A percentile compares a stretch with the other conserved stretches of the same genome.
phyloP scores from a whole-genome alignment of 805 yeast genomes.

The Candida pini region DNA sequence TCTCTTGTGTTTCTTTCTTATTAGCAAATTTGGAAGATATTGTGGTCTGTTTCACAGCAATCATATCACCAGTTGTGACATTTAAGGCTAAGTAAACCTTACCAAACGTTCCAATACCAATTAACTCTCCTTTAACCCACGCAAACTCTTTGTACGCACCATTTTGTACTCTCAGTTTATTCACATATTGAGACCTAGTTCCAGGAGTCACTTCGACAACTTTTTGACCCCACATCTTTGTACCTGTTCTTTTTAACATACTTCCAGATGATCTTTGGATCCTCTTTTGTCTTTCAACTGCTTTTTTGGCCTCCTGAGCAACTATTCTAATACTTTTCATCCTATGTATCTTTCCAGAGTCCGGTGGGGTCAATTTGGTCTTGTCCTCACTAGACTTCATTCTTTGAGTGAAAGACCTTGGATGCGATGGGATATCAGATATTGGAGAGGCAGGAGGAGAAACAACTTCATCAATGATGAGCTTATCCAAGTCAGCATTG shows the following conservation, averaged over 20 bases:
- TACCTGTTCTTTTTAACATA: conserved; percentile 66
- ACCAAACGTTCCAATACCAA: conserved; percentile 96
- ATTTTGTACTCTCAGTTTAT: conserved; percentile 55
- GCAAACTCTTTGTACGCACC: conserved; percentile 83
- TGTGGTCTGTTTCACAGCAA: conserved; percentile 94
- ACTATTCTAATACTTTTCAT: conserved; percentile 91
- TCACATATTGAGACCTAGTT: conserved; percentile 54
- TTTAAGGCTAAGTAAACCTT: conserved; percentile 87
- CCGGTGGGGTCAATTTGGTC: conserved; percentile 34
- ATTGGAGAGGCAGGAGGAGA: conserved; percentile 52
- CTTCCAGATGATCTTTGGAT: conserved; percentile 10
- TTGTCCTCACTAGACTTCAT: conserved; percentile 22
- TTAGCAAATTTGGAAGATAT: conserved; percentile 43
- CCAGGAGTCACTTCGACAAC: conserved; percentile 85
- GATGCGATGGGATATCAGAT: conserved; percentile 12
- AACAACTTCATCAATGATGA: conserved; percentile 71
- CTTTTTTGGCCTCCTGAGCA: conserved; percentile 82
- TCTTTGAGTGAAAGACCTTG: background rate
- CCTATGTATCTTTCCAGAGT: conserved; percentile 42
- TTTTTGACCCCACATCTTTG: conserved; percentile 96
- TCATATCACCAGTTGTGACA: conserved; percentile 96
- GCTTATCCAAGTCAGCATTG: conserved; percentile 83
- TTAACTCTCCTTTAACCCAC: conserved; percentile 96
- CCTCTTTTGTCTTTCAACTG: conserved; percentile 35
- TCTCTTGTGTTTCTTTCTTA: conserved; percentile 46